Conservation (phyloP, 2,329 filamentous ascomycete genomes). For the Aspergillus udagawae region DNA sequence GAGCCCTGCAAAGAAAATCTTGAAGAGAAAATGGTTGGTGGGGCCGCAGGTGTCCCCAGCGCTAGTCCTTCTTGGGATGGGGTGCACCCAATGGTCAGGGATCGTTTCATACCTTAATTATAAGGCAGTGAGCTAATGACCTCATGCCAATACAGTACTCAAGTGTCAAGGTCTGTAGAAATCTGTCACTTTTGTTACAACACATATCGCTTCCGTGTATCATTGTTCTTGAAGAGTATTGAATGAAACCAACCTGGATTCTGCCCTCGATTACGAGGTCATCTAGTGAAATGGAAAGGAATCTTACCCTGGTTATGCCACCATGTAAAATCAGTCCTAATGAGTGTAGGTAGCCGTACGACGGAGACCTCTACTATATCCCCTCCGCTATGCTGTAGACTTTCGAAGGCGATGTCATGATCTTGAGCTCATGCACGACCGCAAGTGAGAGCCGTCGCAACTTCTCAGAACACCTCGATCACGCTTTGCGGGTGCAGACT, state of each 20-base stretch:
- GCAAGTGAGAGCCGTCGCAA: background rate
- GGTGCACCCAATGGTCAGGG: background rate
- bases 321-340: background rate
- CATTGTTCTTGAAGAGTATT: background rate
- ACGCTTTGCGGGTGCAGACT: background rate
- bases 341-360: background rate
- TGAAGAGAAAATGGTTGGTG: constrained; percentile 1
- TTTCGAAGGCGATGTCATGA: background rate
- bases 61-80: background rate
- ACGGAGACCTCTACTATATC: background rate
- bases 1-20: constrained; percentile 9
- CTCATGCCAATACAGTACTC: background rate
- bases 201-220: no score
- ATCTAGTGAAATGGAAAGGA: background rate
- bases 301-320: background rate
- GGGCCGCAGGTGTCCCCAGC: background rate
- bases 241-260: background rate
- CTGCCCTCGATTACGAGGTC: background rate
- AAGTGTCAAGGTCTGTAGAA: no score
- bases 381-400: background rate
- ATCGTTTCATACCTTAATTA: background rate
- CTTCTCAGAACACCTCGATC: background rate
- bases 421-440: background rate
- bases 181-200: no score
- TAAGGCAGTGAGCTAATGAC: background rate